phyloP scores from a whole-genome alignment of 2,329 filamentous ascomycete species.

The Pseudocercospora cruenta region DNA sequence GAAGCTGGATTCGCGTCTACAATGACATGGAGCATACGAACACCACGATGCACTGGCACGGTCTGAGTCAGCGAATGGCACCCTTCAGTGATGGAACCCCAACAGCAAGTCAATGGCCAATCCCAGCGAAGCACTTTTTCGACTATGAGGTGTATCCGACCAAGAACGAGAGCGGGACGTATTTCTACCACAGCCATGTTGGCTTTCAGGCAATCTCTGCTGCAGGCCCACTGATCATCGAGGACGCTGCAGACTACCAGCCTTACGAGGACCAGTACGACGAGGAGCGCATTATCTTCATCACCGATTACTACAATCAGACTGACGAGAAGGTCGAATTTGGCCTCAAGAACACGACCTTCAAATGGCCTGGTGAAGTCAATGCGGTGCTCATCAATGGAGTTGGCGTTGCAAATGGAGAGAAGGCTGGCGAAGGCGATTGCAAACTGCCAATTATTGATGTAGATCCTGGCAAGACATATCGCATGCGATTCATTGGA shows the following conservation, averaged over 20 bases:
- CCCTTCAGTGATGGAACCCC: conserved; percentile 69
- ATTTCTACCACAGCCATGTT: conserved; percentile 71
- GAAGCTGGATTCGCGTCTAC: conserved; percentile 62
- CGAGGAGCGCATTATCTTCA: conserved; percentile 60
- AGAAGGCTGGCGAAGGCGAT: conserved; percentile 24
- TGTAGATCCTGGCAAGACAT: conserved; percentile 63
- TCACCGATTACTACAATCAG: conserved; percentile 62
- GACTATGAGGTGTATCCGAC: conserved; percentile 66
- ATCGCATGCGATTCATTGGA: conserved; percentile 65
- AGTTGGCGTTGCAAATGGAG: conserved; percentile 26
- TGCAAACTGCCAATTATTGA: conserved; percentile 52
- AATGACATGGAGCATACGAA: conserved; percentile 60
- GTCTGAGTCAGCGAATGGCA: conserved; percentile 61
- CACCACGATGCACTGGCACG: conserved; percentile 72
- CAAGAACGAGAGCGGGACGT: conserved; percentile 61
- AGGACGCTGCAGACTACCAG: conserved; percentile 43
- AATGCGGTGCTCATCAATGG: conserved; percentile 63
- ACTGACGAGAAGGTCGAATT: conserved; percentile 56
- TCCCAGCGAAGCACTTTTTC: conserved; percentile 64
- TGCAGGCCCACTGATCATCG: conserved; percentile 62
- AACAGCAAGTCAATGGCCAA: conserved; percentile 66
- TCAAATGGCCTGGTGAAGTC: conserved; percentile 64
- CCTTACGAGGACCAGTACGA: conserved; percentile 62
- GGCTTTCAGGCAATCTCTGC: conserved; percentile 65
- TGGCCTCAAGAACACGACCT: conserved; percentile 54